phyloP scores from a whole-genome alignment of 2,329 filamentous ascomycete species.

The Aspergillus sp. region DNA sequence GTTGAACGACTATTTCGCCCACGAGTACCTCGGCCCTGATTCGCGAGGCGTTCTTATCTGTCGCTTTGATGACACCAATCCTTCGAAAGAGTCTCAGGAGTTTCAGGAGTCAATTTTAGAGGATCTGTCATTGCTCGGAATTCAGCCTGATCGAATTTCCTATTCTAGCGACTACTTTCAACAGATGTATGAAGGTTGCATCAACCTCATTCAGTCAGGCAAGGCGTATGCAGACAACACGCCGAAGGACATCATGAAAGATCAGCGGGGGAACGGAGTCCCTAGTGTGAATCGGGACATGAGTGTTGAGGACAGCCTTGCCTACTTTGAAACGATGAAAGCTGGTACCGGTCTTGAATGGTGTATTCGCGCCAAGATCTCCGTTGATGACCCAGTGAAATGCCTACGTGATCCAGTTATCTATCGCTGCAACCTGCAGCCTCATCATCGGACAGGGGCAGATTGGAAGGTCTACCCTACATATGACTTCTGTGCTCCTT shows the following conservation, averaged over 20 bases:
- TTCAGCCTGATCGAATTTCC: constrained; percentile 83
- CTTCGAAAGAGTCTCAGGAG: constrained; percentile 94
- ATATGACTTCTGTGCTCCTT: constrained; percentile 65
- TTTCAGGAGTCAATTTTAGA: constrained; percentile 58
- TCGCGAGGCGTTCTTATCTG: constrained; percentile 43
- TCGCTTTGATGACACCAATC: constrained; percentile 96
- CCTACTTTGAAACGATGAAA: constrained; percentile 92
- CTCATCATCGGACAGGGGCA: constrained; percentile 62
- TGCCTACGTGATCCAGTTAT: constrained; percentile 95
- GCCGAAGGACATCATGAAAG: constrained; percentile 80
- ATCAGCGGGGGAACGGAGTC: constrained; percentile 79
- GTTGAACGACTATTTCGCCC: constrained; percentile 94
- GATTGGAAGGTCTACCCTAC: constrained; percentile 68
- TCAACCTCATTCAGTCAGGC: constrained; percentile 80
- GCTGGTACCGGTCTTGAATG: constrained; percentile 74
- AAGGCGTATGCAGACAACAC: constrained; percentile 95
- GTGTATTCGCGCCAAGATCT: constrained; percentile 94
- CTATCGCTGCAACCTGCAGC: constrained; percentile 79
- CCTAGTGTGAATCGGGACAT: constrained; percentile 78
- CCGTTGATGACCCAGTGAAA: constrained; percentile 87
- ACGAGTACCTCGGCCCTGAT: constrained; percentile 80
- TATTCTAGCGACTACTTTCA: constrained; percentile 98
- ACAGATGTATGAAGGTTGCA: constrained; percentile 79
- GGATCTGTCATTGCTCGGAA: constrained; percentile 86
- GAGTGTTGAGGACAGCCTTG: constrained; percentile 76